phyloP scores from a whole-genome alignment of 805 yeast species.

The Novakomyces olei region DNA sequence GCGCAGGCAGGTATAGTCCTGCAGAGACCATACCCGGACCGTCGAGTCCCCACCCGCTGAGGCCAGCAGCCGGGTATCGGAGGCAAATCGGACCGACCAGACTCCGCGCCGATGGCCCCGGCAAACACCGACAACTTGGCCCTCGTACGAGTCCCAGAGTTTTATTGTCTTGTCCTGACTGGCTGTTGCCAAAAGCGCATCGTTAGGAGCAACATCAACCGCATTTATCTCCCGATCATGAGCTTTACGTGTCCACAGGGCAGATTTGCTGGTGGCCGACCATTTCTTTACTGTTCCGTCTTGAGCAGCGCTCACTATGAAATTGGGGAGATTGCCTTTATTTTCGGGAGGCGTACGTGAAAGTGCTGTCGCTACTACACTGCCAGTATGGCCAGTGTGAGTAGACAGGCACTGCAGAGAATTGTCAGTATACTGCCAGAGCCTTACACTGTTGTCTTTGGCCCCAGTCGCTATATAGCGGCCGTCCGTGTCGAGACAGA shows the following conservation, averaged over 20 bases:
- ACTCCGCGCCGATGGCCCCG: constrained; percentile 86
- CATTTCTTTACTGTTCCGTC: constrained; percentile 75
- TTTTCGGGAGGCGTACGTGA: constrained; percentile 28
- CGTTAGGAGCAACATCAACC: constrained; percentile 76
- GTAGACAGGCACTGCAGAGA: constrained; percentile 30
- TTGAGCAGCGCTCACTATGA: constrained; percentile 58
- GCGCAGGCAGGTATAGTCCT: constrained; percentile 47
- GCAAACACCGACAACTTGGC: constrained; percentile 66
- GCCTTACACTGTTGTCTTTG: constrained; percentile 63
- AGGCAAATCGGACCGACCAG: constrained; percentile 75
- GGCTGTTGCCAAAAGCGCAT: constrained; percentile 73
- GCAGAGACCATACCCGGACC: constrained; percentile 67
- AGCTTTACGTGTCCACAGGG: constrained; percentile 81
- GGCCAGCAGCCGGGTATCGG: constrained; percentile 49
- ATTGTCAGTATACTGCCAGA: constrained; percentile 42
- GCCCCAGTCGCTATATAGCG: constrained; percentile 79
- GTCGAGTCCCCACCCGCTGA: constrained; percentile 91
- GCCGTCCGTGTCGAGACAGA: constrained; percentile 69
- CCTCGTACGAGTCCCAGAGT: constrained; percentile 67
- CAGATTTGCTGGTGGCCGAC: constrained; percentile 22
- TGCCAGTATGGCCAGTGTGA: constrained; percentile 69
- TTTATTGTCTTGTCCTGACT: constrained; percentile 84
- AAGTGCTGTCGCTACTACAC: constrained; percentile 63
- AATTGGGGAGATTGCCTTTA: constrained; percentile 28
- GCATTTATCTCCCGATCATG: constrained; percentile 92